Evolutionary conservation across 2,329 filamentous ascomycete species (phyloP).

Genomic region (Phialophora verrucosa): DNA sequence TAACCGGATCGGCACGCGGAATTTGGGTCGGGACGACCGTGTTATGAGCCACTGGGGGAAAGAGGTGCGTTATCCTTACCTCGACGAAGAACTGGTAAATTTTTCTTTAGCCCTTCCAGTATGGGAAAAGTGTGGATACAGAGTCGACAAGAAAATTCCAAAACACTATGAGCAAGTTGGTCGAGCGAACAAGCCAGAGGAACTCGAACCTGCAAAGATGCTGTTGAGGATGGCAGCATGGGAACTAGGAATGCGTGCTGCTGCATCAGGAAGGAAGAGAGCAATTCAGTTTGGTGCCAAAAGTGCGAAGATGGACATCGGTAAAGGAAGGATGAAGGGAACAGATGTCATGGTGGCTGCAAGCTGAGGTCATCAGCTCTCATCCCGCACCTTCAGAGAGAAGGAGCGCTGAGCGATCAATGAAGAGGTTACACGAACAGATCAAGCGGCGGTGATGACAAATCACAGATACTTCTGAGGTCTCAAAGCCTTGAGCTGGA

Average conservation of each 20-base stretch:
- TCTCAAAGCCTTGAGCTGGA: conserved; percentile 44
- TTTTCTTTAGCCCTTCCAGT: conserved; percentile 78
- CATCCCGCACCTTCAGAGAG: neutral
- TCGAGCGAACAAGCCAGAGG: conserved; percentile 27
- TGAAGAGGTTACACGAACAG: neutral
- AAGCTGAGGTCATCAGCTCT: neutral
- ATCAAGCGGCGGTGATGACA: conserved; percentile 39
- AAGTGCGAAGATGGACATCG: conserved; percentile 77
- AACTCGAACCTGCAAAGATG: conserved; percentile 79
- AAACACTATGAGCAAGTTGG: conserved; percentile 32
- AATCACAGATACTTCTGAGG: conserved; percentile 76
- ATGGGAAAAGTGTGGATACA: conserved; percentile 88
- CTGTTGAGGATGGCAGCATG: conserved; percentile 77
- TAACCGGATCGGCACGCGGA: conserved; percentile 84
- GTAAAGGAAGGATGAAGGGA: conserved; percentile 65
- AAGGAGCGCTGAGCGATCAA: neutral
- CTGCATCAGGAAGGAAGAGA: conserved; percentile 88
- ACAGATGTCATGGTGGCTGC: conserved; percentile 58
- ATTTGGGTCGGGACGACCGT: conserved; percentile 90
- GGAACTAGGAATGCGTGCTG: conserved; percentile 71
- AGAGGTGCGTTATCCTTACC: conserved; percentile 86
- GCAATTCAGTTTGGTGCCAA: conserved; percentile 85
- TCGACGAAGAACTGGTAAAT: conserved; percentile 84
- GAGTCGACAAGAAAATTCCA: conserved; percentile 40
- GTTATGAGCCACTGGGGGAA: conserved; percentile 87